Evolutionary conservation across 345 rosid species (phyloP), one percentile per base, ranked within the genome.

Genomic region (Hypericum perforatum): DNA sequence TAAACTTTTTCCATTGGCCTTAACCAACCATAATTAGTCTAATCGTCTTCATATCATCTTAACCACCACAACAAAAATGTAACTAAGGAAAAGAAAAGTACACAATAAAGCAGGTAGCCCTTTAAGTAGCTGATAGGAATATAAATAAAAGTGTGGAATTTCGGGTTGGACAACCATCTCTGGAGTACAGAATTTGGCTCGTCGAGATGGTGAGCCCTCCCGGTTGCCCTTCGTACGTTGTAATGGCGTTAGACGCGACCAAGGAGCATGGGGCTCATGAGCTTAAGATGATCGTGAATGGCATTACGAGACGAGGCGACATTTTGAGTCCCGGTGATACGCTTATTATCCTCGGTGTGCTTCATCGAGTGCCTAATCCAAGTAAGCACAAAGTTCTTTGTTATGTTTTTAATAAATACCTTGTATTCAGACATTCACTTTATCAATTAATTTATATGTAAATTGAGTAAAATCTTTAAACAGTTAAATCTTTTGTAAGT

Each of bases 191-290:
- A 13, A 13, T 32, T 45, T 12, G 9, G 41, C 10, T 42, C 39
- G 11, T 37, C 7, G 8, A 3, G 22, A 7, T 8, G 16, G 76
- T 74, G 81, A 79, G 65, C 65, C 59, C 55, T 49, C 65, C 72
- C 46, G 53, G 52, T 53, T 39, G 74, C 7, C 69, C 66, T 0
- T 73, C 76, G 22, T 41, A 63, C 62, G 72, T 79, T 16, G 69
- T 82, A 48, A 58, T 77, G 3, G 79, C 73, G 1, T 82, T 68
- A 13, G 89, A 82, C 56, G 89, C 82, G 0, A 82, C 79, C 5
- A 79, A 73, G 61, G 85, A 65, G 1, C 67, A 66, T 39, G 70
- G 62, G 8, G 73, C 67, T 16, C 59, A 72, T 5, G 79, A 77
- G 66, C 67, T 82, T 11, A 55, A 45, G 48, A 58, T 56, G 37